phyloP scores from a whole-genome alignment of 306 rosid genomes.

The Dalbergia cultrata region DNA sequence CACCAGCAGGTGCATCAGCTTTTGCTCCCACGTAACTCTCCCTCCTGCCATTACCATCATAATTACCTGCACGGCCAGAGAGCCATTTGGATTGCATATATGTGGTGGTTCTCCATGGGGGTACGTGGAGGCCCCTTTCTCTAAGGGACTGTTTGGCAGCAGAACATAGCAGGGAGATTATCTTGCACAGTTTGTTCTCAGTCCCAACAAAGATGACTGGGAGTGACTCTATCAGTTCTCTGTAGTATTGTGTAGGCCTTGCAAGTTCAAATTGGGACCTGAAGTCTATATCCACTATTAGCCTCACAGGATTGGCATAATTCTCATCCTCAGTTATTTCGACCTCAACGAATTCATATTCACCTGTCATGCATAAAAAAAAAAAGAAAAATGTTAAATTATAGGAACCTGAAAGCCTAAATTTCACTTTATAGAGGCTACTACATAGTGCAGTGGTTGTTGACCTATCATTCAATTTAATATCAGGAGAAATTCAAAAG shows the following conservation, averaged over 20 bases:
- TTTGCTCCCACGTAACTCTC: slow-evolving; percentile 5
- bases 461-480: background rate
- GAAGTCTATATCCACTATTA: slow-evolving; percentile 78
- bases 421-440: background rate
- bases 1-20: background rate
- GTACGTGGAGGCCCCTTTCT: slow-evolving; percentile 78
- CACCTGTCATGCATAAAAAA: slow-evolving; percentile 53
- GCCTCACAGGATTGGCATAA: slow-evolving; percentile 46
- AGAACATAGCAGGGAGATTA: slow-evolving; percentile 66
- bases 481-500: background rate
- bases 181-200: slow-evolving; percentile 60
- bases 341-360: slow-evolving; percentile 72
- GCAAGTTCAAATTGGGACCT: slow-evolving; percentile 88
- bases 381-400: background rate
- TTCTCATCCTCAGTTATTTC: slow-evolving; percentile 44
- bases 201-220: slow-evolving; percentile 72
- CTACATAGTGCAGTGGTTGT: background rate
- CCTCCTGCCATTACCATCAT: background rate
- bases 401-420: background rate
- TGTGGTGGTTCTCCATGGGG: slow-evolving; percentile 81
- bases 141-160: slow-evolving; percentile 80
- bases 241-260: slow-evolving; percentile 68
- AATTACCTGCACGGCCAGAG: background rate
- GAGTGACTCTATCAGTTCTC: slow-evolving; percentile 58
- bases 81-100: slow-evolving; percentile 68